phyloP scores from a whole-genome alignment of 1,284 basidiomycete species.

The Heterobasidion parviporum region DNA sequence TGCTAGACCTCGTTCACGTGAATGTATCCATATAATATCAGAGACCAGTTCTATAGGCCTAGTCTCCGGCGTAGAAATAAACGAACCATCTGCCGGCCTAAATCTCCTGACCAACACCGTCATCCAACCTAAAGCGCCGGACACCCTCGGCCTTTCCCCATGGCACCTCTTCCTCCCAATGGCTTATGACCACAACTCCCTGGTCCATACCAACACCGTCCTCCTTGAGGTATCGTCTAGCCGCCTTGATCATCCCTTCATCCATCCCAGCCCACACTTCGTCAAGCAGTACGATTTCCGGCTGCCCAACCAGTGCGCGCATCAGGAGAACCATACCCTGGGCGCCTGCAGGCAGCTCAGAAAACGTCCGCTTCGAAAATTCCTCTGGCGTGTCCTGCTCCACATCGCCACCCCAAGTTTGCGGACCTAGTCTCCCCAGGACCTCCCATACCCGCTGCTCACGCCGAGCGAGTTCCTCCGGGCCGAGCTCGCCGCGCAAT shows the following conservation, averaged over 20 bases:
- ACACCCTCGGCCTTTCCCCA: conserved; percentile 52
- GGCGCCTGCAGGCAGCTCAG: conserved; percentile 57
- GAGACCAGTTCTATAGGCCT: neutral
- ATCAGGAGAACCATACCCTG: conserved; percentile 78
- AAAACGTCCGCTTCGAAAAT: conserved; percentile 46
- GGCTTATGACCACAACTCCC: conserved; percentile 77
- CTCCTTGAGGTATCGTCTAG: conserved; percentile 51
- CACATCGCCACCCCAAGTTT: conserved; percentile 28
- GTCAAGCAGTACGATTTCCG: conserved; percentile 74
- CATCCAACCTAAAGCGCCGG: conserved; percentile 26
- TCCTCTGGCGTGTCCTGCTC: conserved; percentile 15
- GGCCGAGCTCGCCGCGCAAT: conserved; percentile 21
- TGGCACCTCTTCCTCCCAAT: conserved; percentile 85
- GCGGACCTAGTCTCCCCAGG: conserved; percentile 55
- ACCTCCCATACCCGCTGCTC: conserved; percentile 43
- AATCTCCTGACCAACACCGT: conserved; percentile 22
- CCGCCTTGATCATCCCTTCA: conserved; percentile 60
- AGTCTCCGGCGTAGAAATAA: neutral
- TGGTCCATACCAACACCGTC: conserved; percentile 49
- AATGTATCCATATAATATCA: neutral
- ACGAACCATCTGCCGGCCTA: neutral
- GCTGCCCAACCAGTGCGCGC: conserved; percentile 69
- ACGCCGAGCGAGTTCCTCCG: conserved; percentile 34
- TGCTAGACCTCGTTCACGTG: too few species aligned
- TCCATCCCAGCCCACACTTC: conserved; percentile 92